Conservation (phyloP, 1,139 yeast species). For the Blastobotrys arbuscula region DNA sequence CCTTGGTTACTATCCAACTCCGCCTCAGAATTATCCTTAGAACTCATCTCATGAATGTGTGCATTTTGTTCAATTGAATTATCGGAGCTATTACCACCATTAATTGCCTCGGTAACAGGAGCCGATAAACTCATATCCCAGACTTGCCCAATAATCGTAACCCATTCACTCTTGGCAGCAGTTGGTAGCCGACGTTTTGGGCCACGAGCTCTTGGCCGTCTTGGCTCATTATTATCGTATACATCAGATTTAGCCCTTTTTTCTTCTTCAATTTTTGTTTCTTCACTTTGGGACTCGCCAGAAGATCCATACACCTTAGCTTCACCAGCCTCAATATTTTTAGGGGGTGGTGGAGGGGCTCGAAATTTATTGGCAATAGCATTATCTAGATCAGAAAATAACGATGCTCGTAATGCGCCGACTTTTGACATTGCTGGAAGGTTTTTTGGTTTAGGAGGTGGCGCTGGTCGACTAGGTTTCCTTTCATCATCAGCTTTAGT, state of each 20-base stretch:
- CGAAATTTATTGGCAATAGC: constrained; percentile 28
- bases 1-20: neutral
- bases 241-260: constrained; percentile 19
- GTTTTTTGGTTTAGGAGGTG: constrained; percentile 24
- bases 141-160: constrained; percentile 21
- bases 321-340: constrained; percentile 15
- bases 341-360: constrained; percentile 27
- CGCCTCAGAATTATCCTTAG: neutral
- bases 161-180: constrained; percentile 30
- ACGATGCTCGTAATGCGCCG: constrained; percentile 31
- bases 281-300: constrained; percentile 19
- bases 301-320: constrained; percentile 19
- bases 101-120: neutral
- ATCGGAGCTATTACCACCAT: too few species aligned
- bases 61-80: too few species aligned
- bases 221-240: constrained; percentile 30
- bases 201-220: constrained; percentile 52
- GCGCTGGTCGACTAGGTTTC: constrained; percentile 13
- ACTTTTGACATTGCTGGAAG: constrained; percentile 25
- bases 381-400: constrained; percentile 32
- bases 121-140: constrained; percentile 22
- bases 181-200: constrained; percentile 74
- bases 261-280: constrained; percentile 17
- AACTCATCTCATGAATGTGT: too few species aligned
- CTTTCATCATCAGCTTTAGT: neutral